Evolutionary conservation across 345 rosid genomes (phyloP), one percentile per base, ranked within the genome.

Genomic region (Lumnitzera racemosa): DNA sequence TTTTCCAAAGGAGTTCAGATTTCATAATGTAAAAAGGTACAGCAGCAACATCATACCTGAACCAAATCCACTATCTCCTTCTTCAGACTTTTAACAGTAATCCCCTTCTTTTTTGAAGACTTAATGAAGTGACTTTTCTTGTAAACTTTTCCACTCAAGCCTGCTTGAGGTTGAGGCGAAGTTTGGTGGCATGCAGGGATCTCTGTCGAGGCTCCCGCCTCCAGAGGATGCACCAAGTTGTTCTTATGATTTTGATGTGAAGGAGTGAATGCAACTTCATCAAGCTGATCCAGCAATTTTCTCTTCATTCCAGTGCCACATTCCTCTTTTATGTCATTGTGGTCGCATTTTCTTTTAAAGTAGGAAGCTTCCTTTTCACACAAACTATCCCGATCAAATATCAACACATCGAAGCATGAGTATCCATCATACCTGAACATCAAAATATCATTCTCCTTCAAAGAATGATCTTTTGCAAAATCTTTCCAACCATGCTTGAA

Each of bases 301-400:
- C 76, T 59, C 61, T 69, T 67, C 4, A 31, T 61, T 53, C n/a
- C n/a, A n/a, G n/a, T n/a, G n/a, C 68, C 75, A n/a, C 31, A 24
- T 49, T 65, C 74, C 52, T 61, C 62, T 41, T 64, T 67, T 24
- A 56, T 57, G 66, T 61, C 81, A 11, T 59, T 68, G 59, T 71
- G 81, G 1, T 62, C 73, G 58, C 80, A 68, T 76, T 71, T 78
- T 62, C 72, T 80, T 46, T 78, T 77, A 62, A 90, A 84, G 59
- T 86, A 88, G 16, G 88, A 64, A 58, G 78, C 66, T 27, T 71
- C 88, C 71, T 81, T 91, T 78, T 91, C 94, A 49, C 96, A 91
- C 67, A 77, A 66, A 67, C 78, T 86, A 16, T 48, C 56, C 58
- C 78, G 75, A 56, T 86, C 80, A 51, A 91, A 81, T 59, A 81